Percentiles rank a stretch among this genome's conserved stretches.
These are phyloP conservation scores for Mortierella sp. DNA, from an alignment of 371 early-diverging fungal genomes.

Conservation along the genomic window DNA sequence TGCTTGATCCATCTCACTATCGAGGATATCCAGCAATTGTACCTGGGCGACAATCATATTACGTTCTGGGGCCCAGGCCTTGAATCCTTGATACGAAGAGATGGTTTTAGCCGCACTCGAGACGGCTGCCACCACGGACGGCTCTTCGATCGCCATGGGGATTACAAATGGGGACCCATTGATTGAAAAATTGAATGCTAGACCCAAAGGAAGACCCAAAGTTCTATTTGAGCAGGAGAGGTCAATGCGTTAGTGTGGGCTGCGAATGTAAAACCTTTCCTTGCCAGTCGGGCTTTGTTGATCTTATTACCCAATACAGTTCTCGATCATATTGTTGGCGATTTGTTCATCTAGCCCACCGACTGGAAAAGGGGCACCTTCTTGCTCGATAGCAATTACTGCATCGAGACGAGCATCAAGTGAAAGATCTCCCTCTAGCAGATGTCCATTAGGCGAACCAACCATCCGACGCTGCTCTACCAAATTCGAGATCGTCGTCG, in stretches of 20 bases:
- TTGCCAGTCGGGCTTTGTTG: no score
- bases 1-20: constrained; percentile 49
- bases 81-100: constrained; percentile 58
- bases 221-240: constrained; percentile 54
- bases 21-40: constrained; percentile 62
- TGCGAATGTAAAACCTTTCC: no score
- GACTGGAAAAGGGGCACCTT: constrained; percentile 58
- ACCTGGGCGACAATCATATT: constrained; percentile 75
- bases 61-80: constrained; percentile 60
- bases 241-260: no score
- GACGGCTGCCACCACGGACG: constrained; percentile 77
- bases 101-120: constrained; percentile 78
- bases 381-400: constrained; percentile 26
- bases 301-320: constrained; percentile 61
- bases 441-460: constrained; percentile 31
- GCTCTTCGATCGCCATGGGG: constrained; percentile 83
- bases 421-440: constrained; percentile 37
- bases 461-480: constrained; percentile 45
- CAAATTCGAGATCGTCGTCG: constrained; percentile 34
- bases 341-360: constrained; percentile 66
- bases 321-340: constrained; percentile 77
- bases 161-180: constrained; percentile 63
- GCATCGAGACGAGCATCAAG: constrained; percentile 51
- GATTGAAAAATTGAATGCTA: constrained; percentile 74
- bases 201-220: constrained; percentile 72